phyloP scores from a whole-genome alignment of 306 rosid species.

The Castanea mollissima region DNA sequence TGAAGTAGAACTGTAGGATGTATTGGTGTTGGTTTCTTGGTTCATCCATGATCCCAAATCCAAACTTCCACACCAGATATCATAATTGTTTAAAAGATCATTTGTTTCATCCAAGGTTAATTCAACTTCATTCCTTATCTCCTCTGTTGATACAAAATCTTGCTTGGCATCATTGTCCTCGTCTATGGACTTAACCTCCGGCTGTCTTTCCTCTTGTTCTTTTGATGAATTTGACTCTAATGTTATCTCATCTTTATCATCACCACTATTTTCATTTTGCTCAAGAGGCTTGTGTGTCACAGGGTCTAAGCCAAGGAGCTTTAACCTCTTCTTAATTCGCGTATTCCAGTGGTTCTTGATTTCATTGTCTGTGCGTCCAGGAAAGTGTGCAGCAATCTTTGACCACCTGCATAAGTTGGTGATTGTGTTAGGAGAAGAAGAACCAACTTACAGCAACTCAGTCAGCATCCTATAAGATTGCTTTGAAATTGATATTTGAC shows the following conservation, averaged over 20 bases:
- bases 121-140: constrained; percentile 25
- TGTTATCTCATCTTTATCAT: constrained; percentile 13
- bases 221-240: constrained; percentile 12
- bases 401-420: constrained; percentile 70
- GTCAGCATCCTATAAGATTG: neutral
- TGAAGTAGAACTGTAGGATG: constrained; percentile 46
- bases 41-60: constrained; percentile 51
- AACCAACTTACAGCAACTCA: neutral
- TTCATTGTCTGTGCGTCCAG: constrained; percentile 94
- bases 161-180: constrained; percentile 14
- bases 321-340: constrained; percentile 79
- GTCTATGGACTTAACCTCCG: constrained; percentile 14
- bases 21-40: constrained; percentile 41
- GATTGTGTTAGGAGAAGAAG: constrained; percentile 3
- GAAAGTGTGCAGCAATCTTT: constrained; percentile 88
- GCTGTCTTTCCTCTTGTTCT: constrained; percentile 19
- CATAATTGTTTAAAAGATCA: constrained; percentile 40
- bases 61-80: constrained; percentile 38
- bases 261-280: constrained; percentile 24
- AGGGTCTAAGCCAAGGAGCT: constrained; percentile 69
- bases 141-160: constrained; percentile 20
- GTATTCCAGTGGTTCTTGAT: constrained; percentile 98
- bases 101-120: constrained; percentile 28
- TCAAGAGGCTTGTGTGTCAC: constrained; percentile 47
- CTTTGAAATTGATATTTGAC: neutral